Evolutionary conservation across 2,329 filamentous ascomycete genomes (phyloP), one percentile per base, ranked within the genome.

Genomic region (Beauveria scarabaeidicola): DNA sequence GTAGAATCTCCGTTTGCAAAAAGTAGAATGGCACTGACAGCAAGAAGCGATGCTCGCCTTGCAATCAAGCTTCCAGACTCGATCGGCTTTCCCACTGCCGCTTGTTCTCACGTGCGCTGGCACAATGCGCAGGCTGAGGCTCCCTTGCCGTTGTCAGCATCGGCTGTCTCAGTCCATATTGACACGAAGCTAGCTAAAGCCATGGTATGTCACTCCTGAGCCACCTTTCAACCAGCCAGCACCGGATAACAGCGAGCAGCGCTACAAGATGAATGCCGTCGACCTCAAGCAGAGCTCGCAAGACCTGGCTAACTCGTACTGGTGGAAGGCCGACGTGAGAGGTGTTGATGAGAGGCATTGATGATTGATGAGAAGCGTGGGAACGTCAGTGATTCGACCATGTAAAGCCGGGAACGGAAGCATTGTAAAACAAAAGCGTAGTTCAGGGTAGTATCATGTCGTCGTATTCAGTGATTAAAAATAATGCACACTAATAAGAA

Each of bases 21-120:
- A 7, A 4, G 5, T 19, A 7, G 7, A 17, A 13, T 8, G 8
- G 23, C 11, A 13, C 50, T 59, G 9, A 48, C 19, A 29, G 7
- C 7, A 4, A 4, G 9, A 15, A 63, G 62, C 19, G 62, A 64
- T 40, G 47, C 55, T 17, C 47, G 57, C 3, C 60, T 64, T 48
- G 46, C 59, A 1, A 56, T 64, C n/a, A 64, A 61, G 29, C 23
- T 64, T 6, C 62, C 57, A 7, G 41, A 60, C 1, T 19, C 52
- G 1, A 60, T 64, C 10, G 21, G 47, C n/a, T 64, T 53, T 41
- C 43, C 56, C 6, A 48, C 17, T 3, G 59, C 57, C 11, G 62
- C 61, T 1, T 60, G 59, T 23, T 23, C 52, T 63, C 25, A 64
- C 60, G 61, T 64, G 62, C 43, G 61, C 61, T 7, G 59, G 62